These are phyloP conservation scores for Solanum hybrid DNA, from an alignment of 305 asterid species.

Conservation along the genomic window DNA sequence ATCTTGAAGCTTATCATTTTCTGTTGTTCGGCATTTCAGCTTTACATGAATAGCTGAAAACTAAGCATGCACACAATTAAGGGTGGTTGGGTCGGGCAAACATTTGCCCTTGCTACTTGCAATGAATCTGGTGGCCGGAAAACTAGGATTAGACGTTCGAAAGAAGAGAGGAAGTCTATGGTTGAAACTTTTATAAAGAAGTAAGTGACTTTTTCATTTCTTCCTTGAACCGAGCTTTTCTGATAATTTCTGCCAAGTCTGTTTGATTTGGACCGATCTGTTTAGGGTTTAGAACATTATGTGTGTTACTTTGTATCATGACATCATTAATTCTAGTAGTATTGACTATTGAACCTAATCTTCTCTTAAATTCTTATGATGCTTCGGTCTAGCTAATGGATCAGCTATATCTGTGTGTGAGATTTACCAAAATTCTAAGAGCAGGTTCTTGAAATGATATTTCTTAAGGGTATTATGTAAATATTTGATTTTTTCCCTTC, in stretches of 20 bases:
- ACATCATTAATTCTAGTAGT: neutral
- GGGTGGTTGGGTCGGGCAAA: slow-evolving; percentile 63
- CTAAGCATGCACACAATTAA: slow-evolving; percentile 49
- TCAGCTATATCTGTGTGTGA: neutral
- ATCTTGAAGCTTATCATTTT: neutral
- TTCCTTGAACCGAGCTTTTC: neutral
- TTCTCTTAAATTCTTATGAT: neutral
- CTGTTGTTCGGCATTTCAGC: neutral
- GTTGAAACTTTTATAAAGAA: slow-evolving; percentile 71
- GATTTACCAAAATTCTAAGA: neutral
- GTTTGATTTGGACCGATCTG: neutral
- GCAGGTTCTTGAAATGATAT: neutral
- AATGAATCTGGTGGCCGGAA: slow-evolving; percentile 54
- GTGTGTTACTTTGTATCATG: neutral
- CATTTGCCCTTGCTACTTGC: slow-evolving; percentile 55
- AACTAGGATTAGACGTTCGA: slow-evolving; percentile 77
- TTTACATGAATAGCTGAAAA: slow-evolving; percentile 1
- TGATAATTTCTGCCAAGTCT: neutral
- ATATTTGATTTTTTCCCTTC: neutral
- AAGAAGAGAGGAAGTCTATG: slow-evolving; percentile 83
- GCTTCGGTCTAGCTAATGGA: neutral
- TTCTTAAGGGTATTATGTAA: neutral
- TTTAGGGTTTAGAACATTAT: neutral
- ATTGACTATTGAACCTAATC: neutral
- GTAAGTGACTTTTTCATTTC: slow-evolving; percentile 27